Evolutionary conservation across 1,139 yeast species (phyloP), one percentile per base, ranked within the genome.

Genomic region (Arxiozyma slooffiae): DNA sequence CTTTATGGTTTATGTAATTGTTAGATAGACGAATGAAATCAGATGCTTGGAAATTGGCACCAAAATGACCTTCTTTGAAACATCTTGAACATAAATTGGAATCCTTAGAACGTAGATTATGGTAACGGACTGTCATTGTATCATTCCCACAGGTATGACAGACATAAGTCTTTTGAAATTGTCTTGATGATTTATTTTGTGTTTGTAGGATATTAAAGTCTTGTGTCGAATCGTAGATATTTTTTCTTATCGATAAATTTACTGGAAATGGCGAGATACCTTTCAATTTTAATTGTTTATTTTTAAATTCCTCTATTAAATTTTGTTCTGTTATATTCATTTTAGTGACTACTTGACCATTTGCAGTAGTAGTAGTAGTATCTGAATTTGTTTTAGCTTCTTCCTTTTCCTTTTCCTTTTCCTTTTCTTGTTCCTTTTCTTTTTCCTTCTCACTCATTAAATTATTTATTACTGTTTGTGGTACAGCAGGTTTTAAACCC

Each of bases 131-230:
- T 52, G 81, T 82, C 17, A 95, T 83, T 18, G 92, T 78, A 61
- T 90, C 97, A 60, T 87, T 90, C 44, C 97, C 96, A 55, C 96
- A 87, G 7, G 94, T 81, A 65, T 81, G 85, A 68, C 99, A 94
- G 58, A 82, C 79, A 66, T 81, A 82, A 50, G 84, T 80, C 54
- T 87, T 82, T 53, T 79, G 80, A 55, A 68, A 67, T 57, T 67
- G 74, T 63, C 63, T 71, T 63, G 66, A 71, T 48, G 60, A 55
- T 53, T 69, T 64, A 42, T 74, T 77, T 54, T 77, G 79, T 53
- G 76, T 79, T 54, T 76, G 73, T 50, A 80, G 64, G 6, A 82
- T 76, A 51, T 79, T 70, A 39, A 85, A 84, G 60, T 85, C 90
- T 54, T 81, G 80, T 1, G 84, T 73, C 6, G 85, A 79, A 60